Base-by-base conservation (phyloP, 2,329 filamentous ascomycete genomes). In the Diaporthe vaccinii region DNA sequence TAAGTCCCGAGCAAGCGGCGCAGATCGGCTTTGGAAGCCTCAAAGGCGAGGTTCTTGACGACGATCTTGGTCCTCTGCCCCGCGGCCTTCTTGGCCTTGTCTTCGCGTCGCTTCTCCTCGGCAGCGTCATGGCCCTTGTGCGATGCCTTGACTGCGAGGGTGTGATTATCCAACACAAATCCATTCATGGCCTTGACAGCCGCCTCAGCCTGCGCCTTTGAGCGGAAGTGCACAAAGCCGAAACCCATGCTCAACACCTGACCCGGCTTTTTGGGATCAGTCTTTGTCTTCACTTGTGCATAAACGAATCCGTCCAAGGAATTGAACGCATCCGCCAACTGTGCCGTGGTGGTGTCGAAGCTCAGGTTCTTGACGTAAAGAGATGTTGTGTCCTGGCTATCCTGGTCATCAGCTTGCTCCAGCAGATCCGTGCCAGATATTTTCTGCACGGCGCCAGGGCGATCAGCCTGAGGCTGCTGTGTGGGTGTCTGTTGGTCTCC, bases 11-110 rank as follows among this genome's bases (percentile, higher is more conserved):
- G 96, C 57, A 98, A 89, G 72, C 93, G 89, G 77, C 95, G 91
- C 75, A 99, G 90, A 83, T 99, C 97, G 84, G 97, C 97, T 87
- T 98, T 98, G 72, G 92, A 93, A 67, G 94, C 93, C 86, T 98
- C 95, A 87, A 99, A 99, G 28, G 97, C 96, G 84, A 99, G 87
- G 87, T 99, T 99, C 89, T 98, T 99, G 87, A 99, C 93, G 84
- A 98, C 93, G 82, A 99, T 93, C 89, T 98, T 98, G 65, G 96
- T 98, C 79, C 92, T 91, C 82, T 92, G 91, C 22, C 90, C 90
- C 34, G 94, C 92, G 69, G 91, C 86, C 84, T 96, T 97, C 88
- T 95, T 97, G 69, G 93, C 92, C 78, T 90, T 91, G 81, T 98
- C 95, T 78, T 96, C 93, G 79, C 93, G 93, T 78, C 93, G 92